These are phyloP conservation scores for Magnolia officinalis DNA, from an alignment of 164 flowering plant genomes.

Conservation along the genomic window DNA sequence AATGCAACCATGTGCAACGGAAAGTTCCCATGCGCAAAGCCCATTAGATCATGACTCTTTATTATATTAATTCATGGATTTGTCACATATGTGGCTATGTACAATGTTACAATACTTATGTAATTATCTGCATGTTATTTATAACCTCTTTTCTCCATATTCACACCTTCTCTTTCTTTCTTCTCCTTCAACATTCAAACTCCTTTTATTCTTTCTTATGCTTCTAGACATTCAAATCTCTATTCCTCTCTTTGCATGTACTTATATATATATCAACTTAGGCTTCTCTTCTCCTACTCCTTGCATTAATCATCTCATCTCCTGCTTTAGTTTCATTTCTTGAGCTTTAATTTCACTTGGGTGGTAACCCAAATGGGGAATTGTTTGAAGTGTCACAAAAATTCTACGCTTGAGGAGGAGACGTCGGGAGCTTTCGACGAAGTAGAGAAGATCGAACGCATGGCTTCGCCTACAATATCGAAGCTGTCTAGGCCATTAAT, in stretches of 20 bases:
- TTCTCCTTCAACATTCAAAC: neutral
- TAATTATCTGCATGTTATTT: no score
- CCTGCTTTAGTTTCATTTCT: neutral
- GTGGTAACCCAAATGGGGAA: slow-evolving; percentile 19
- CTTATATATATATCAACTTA: neutral
- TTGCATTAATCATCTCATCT: neutral
- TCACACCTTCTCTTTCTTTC: neutral
- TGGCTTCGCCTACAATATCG: neutral
- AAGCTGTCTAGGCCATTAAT: neutral
- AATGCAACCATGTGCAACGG: no score
- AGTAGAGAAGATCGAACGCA: neutral
- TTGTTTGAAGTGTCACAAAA: slow-evolving; percentile 19
- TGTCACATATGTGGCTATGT: no score
- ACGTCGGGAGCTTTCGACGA: neutral
- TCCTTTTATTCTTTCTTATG: neutral
- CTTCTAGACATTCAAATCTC: neutral
- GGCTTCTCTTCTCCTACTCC: neutral
- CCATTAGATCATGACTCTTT: no score
- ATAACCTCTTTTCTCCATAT: neutral
- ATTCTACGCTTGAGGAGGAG: neutral
- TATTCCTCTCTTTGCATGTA: neutral
- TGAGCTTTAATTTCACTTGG: neutral
- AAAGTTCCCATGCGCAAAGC: no score
- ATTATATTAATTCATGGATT: no score
- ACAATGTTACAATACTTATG: no score